Evolutionary conservation across 1,284 basidiomycete species (phyloP), one percentile per base, ranked within the genome.

Genomic region (Mycosarcoma mackinlayi): DNA sequence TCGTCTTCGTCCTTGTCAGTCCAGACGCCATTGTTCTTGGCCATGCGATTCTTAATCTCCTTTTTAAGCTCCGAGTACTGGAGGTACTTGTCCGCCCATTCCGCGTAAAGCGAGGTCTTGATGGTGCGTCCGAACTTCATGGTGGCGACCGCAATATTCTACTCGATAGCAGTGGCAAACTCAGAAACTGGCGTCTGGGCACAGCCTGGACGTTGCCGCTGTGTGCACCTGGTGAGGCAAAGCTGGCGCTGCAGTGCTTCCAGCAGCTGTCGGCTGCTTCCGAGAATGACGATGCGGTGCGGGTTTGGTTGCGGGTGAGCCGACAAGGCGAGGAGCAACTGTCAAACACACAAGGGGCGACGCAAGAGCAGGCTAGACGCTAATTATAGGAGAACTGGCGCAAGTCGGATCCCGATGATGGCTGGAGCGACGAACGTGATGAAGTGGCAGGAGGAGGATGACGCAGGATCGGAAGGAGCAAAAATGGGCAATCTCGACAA

Each of bases 121-220:
- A 82, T 82, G 34, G 81, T 82, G 52, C 77, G 69, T 4, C 81
- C 81, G 57, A 82, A 82, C 77, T 82, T 82, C 81, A 82, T 82
- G 30, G 19, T 59, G 51, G 25, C 31, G 49, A 19, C 30, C 9
- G 9, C 14, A 8, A 31, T 8, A 8, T 14, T 31, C 30, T 31
- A 31, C 30, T 31, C 30, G 30, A 14, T 14, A 31, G 9, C 30
- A 35, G 34, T 16, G 13, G 14, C 34, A 35, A 35, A 4, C 14
- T 31, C 9, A 14, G n/a, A n/a, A n/a, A n/a, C n/a, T n/a, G n/a
- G n/a, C n/a, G n/a, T n/a, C n/a, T n/a, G n/a, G n/a, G n/a, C n/a
- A n/a, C n/a, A n/a, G n/a, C n/a, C n/a, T n/a, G n/a, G n/a, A n/a
- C n/a, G n/a, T n/a, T n/a, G n/a, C n/a, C n/a, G n/a, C n/a, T n/a